A percentile compares a stretch with the other conserved stretches of the same genome.
These are phyloP conservation scores for Monilinia fructigena DNA, from an alignment of 2,329 filamentous ascomycete genomes.

Conservation along the genomic window DNA sequence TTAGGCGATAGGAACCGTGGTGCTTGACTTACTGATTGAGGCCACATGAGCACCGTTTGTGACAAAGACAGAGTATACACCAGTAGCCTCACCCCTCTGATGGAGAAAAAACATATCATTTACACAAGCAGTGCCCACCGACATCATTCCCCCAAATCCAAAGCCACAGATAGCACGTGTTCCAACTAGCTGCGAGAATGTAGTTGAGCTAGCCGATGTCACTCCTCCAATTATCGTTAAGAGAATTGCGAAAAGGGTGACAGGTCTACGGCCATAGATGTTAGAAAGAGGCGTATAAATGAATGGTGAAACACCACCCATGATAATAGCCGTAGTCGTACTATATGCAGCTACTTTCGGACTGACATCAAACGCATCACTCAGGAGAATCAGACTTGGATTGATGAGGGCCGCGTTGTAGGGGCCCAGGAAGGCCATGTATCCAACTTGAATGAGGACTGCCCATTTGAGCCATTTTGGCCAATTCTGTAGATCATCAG, in stretches of 20 bases:
- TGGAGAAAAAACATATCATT: constrained; percentile 40
- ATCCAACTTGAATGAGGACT: constrained; percentile 38
- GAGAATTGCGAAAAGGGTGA: constrained; percentile 35
- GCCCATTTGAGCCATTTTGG: constrained; percentile 39
- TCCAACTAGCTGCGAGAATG: constrained; percentile 33
- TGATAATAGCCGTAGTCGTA: constrained; percentile 37
- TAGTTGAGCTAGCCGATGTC: constrained; percentile 31
- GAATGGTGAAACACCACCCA: constrained; percentile 38
- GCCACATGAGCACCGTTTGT: constrained; percentile 39
- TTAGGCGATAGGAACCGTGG: background rate
- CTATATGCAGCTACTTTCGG: constrained; percentile 35
- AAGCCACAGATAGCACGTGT: constrained; percentile 36
- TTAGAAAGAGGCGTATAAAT: constrained; percentile 36
- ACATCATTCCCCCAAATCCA: constrained; percentile 39
- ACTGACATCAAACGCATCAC: constrained; percentile 30
- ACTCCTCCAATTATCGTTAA: constrained; percentile 37
- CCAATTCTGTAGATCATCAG: constrained; percentile 35
- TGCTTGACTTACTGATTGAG: constrained; percentile 32
- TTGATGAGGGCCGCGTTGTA: constrained; percentile 38
- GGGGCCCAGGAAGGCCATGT: constrained; percentile 39
- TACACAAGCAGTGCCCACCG: constrained; percentile 36
- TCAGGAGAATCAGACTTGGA: constrained; percentile 36
- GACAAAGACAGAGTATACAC: constrained; percentile 38
- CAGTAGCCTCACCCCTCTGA: constrained; percentile 37
- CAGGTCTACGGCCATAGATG: constrained; percentile 37